Conservation (phyloP, 805 yeast species). For the Candida montana region DNA sequence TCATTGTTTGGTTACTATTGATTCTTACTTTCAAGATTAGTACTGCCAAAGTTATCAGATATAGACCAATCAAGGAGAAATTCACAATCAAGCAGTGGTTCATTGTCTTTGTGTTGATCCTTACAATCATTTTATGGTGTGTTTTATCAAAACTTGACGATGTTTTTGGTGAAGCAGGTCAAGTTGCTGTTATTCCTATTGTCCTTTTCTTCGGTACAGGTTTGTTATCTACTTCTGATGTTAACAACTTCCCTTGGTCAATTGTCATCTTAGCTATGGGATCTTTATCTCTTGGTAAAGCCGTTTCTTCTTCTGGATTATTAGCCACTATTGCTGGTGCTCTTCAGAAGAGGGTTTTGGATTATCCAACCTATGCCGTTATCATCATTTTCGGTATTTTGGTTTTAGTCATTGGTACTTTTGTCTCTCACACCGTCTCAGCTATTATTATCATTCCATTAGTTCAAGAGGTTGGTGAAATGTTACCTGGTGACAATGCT, state of each 20-base stretch:
- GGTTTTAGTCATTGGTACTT: conserved; percentile 83
- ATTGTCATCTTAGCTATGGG: conserved; percentile 97
- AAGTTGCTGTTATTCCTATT: conserved; percentile 82
- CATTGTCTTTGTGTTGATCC: conserved; percentile 59
- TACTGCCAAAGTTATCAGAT: conserved; percentile 40
- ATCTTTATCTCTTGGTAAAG: conserved; percentile 89
- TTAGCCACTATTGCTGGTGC: conserved; percentile 69
- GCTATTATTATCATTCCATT: conserved; percentile 89
- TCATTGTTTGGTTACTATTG: conserved; percentile 67
- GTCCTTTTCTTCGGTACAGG: conserved; percentile 89
- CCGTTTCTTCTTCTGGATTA: conserved; percentile 88
- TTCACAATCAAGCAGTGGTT: conserved; percentile 72
- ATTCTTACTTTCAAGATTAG: conserved; percentile 49
- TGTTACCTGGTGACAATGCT: conserved; percentile 69
- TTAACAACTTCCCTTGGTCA: conserved; percentile 94
- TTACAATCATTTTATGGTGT: conserved; percentile 88
- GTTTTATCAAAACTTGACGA: conserved; percentile 66
- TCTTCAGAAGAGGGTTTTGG: conserved; percentile 59
- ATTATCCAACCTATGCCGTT: conserved; percentile 62
- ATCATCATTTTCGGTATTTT: conserved; percentile 77
- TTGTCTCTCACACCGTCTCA: conserved; percentile 95
- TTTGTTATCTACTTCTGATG: conserved; percentile 73
- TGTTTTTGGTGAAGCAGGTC: conserved; percentile 87
- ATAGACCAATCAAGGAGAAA: conserved; percentile 50
- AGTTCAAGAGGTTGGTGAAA: conserved; percentile 79